Percentiles rank a stretch among this genome's conserved stretches.
phyloP scores from a whole-genome alignment of 139 green algal genomes.

The Asterochloris erici region DNA sequence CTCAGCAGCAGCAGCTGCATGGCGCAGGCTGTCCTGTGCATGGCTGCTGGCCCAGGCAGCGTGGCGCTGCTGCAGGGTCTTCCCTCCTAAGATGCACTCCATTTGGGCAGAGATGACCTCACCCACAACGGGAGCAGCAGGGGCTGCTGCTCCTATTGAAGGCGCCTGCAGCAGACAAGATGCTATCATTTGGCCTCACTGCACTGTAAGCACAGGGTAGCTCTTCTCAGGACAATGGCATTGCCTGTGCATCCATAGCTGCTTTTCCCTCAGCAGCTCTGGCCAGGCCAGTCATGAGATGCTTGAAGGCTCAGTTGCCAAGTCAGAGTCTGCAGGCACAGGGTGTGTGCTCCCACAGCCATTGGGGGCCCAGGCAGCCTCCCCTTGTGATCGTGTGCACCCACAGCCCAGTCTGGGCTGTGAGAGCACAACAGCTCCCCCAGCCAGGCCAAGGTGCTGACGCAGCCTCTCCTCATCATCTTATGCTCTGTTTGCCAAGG shows the following conservation, averaged over 20 bases:
- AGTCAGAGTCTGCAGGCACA: not conserved
- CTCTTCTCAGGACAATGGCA: not conserved
- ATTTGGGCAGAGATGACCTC: slow-evolving; percentile 38
- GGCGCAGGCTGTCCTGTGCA: slow-evolving; percentile 31
- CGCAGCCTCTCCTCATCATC: too few species aligned
- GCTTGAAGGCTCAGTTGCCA: not conserved
- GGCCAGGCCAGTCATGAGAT: not conserved
- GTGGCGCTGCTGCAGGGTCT: slow-evolving; percentile 24
- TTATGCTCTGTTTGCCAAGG: too few species aligned
- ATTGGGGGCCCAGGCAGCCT: not conserved
- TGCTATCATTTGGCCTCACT: not conserved
- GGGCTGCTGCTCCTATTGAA: not conserved
- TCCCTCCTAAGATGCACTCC: slow-evolving; percentile 39
- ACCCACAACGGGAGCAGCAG: slow-evolving; percentile 20
- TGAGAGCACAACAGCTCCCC: too few species aligned
- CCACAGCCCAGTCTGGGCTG: too few species aligned
- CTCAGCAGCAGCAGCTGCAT: slow-evolving; percentile 46
- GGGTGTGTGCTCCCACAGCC: not conserved
- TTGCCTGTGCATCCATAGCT: not conserved
- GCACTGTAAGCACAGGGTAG: not conserved
- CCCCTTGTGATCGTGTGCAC: not conserved
- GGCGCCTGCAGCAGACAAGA: not conserved
- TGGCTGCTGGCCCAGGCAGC: slow-evolving; percentile 34
- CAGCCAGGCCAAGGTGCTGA: too few species aligned
- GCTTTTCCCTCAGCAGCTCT: not conserved